Conservation (phyloP, 2,329 filamentous ascomycete species). For the Didymella pinodella region DNA sequence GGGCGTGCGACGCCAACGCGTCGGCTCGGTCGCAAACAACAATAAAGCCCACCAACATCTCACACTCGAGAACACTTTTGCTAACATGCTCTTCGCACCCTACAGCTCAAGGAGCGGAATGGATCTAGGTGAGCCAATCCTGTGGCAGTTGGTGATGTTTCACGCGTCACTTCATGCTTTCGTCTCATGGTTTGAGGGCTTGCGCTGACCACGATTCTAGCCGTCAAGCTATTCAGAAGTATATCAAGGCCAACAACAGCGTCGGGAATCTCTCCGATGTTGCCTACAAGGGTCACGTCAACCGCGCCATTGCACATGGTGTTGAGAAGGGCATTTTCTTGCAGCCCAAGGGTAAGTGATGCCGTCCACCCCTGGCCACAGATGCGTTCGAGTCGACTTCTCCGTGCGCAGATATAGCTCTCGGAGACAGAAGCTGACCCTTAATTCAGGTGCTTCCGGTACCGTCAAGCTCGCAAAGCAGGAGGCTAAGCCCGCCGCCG, state of each 20-base stretch:
- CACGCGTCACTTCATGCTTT: conserved; percentile 40
- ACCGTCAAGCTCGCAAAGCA: conserved; percentile 94
- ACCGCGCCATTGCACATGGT: conserved; percentile 81
- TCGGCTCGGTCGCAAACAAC: conserved; percentile 42
- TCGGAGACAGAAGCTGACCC: conserved; percentile 36
- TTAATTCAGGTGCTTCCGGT: conserved; percentile 74
- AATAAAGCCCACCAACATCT: conserved; percentile 28
- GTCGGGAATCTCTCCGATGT: conserved; percentile 62
- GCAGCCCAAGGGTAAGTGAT: conserved; percentile 85
- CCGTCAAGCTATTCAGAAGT: conserved; percentile 78
- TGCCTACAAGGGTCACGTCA: conserved; percentile 78
- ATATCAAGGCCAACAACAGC: conserved; percentile 75
- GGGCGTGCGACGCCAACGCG: conserved; percentile 46
- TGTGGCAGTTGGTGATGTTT: conserved; percentile 32
- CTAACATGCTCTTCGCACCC: conserved; percentile 59
- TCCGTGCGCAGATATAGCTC: neutral
- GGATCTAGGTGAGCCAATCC: conserved; percentile 68
- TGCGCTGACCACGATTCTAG: conserved; percentile 55
- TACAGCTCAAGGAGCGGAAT: conserved; percentile 73
- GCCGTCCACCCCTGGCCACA: too few species aligned
- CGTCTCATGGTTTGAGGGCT: conserved; percentile 30
- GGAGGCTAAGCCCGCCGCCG: conserved; percentile 54
- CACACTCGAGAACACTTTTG: conserved; percentile 30
- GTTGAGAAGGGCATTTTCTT: conserved; percentile 87
- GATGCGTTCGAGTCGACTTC: conserved; percentile 5